Base-by-base conservation (phyloP, 805 yeast genomes). In the Maudiozyma bulderi region DNA sequence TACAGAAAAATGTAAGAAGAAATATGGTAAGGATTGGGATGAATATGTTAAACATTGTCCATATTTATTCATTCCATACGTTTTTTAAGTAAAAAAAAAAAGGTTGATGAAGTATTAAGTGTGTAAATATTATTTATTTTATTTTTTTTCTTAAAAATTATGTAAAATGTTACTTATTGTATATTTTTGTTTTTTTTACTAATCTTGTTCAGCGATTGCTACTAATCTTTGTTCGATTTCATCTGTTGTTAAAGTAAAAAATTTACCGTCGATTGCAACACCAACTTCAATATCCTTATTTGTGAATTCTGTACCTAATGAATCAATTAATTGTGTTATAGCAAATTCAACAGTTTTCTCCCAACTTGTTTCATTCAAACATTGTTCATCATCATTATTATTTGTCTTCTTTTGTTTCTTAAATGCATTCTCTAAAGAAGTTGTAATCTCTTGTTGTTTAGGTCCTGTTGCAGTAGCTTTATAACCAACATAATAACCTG, bases 391-490 rank as follows among this genome's bases (percentile, higher is more conserved):
- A 20, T 20, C 26, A 20, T 20, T 14, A 35, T 35, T 15, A 7
- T 13, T 14, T 13, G 38, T 13, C 7, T 15, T 15, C 14, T 8
- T 50, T 46, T 78, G 82, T 57, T 76, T 79, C 74, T 93, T 93
- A 68, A 82, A 85, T 62, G 84, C 85, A 74, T 91, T 91, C 66
- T 93, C 97, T 61, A 93, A 75, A 56, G 84, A 81, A 43, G 95
- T 88, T 52, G 83, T 81, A 42, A 95, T 87, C 70, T 93, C 98
- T 67, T 90, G 97, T 72, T 90, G 97, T 69, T 91, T 93, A 48
- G 97, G 97, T 3, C 99, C 99, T 3, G 96, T 86, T 8, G 97
- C 82, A 32, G 89, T 83, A 2, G 98, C 98, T 69, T 84, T 84
- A 54, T 86, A 86, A 31, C 95, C 93, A 48, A 86, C 82, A 64